Evolutionary conservation across 805 yeast species (phyloP).

Genomic region (Candida jianshihensis): DNA sequence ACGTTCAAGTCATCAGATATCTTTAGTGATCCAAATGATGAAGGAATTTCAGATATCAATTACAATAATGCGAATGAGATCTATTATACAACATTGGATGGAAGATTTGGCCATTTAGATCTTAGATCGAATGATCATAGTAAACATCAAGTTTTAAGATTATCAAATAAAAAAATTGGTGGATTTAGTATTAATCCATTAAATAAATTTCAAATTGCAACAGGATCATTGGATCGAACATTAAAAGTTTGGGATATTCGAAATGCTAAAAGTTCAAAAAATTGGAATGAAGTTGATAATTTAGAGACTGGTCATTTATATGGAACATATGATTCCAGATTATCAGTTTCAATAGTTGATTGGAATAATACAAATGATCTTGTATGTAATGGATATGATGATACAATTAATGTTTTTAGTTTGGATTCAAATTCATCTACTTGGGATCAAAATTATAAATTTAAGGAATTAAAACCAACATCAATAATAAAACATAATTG

Average conservation of each 20-base stretch:
- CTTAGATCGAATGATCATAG: conserved; percentile 40
- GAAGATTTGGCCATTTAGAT: conserved; percentile 75
- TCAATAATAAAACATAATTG: conserved; percentile 79
- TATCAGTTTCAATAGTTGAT: conserved; percentile 85
- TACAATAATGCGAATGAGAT: conserved; percentile 50
- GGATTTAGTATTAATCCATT: conserved; percentile 77
- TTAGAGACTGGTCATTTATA: conserved; percentile 26
- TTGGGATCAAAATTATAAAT: conserved; percentile 13
- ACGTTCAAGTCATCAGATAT: conserved; percentile 54
- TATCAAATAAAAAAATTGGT: conserved; percentile 90
- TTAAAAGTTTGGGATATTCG: conserved; percentile 85
- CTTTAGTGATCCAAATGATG: conserved; percentile 46
- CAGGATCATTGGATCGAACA: conserved; percentile 85
- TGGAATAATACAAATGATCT: conserved; percentile 49
- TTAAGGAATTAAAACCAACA: conserved; percentile 45
- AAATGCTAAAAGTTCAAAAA: conserved; percentile 30
- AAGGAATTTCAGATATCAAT: conserved; percentile 73
- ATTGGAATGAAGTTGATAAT: conserved; percentile 54
- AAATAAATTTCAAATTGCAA: conserved; percentile 58
- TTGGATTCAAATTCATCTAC: conserved; percentile 26
- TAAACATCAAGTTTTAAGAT: conserved; percentile 29
- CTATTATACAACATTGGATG: conserved; percentile 71
- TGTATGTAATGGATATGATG: conserved; percentile 93
- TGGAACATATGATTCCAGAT: conserved; percentile 63
- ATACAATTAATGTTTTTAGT: conserved; percentile 68